Percentiles rank a stretch among this genome's conserved stretches.
These are phyloP conservation scores for Trametes gibbosa DNA, from an alignment of 768 basidiomycete species.

Conservation along the genomic window DNA sequence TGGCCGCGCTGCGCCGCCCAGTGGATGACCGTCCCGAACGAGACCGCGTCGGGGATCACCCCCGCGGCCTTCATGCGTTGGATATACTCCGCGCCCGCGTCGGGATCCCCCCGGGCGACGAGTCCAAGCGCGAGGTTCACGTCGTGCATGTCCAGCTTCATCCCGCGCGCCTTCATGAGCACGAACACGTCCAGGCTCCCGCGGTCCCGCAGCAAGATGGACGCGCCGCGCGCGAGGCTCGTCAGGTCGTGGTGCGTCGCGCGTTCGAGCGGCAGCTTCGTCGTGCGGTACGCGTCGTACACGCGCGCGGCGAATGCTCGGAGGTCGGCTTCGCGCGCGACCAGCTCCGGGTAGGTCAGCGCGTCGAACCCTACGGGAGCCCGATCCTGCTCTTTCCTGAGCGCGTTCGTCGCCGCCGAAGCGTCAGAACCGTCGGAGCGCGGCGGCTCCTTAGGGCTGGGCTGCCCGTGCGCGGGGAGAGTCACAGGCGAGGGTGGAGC, in stretches of 20 bases:
- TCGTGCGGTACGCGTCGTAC: slow-evolving; percentile 39
- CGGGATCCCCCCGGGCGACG: slow-evolving; percentile 49
- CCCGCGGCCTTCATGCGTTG: slow-evolving; percentile 48
- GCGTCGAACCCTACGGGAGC: slow-evolving; percentile 1
- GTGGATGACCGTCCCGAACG: slow-evolving; percentile 63
- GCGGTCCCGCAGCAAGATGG: slow-evolving; percentile 48
- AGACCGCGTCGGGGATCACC: slow-evolving; percentile 49
- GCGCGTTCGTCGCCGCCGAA: background rate
- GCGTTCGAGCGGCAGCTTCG: slow-evolving; percentile 44
- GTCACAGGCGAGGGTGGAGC: slow-evolving; percentile 3
- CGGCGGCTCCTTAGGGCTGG: background rate
- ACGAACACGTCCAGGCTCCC: slow-evolving; percentile 49
- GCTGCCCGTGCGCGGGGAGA: slow-evolving; percentile 12
- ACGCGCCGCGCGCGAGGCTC: slow-evolving; percentile 59
- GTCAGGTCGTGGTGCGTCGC: slow-evolving; percentile 54
- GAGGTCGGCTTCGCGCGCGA: slow-evolving; percentile 18
- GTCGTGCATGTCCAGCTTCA: slow-evolving; percentile 61
- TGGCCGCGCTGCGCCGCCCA: slow-evolving; percentile 49
- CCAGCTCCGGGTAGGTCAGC: slow-evolving; percentile 24
- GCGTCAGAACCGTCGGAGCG: background rate
- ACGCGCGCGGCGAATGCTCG: slow-evolving; percentile 45
- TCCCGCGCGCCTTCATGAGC: slow-evolving; percentile 43
- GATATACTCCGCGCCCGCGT: slow-evolving; percentile 46
- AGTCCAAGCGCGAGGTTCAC: slow-evolving; percentile 60
- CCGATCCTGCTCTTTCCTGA: background rate